Base-by-base conservation (phyloP, 2,329 filamentous ascomycete genomes). In the Pseudogymnoascus sp. region DNA sequence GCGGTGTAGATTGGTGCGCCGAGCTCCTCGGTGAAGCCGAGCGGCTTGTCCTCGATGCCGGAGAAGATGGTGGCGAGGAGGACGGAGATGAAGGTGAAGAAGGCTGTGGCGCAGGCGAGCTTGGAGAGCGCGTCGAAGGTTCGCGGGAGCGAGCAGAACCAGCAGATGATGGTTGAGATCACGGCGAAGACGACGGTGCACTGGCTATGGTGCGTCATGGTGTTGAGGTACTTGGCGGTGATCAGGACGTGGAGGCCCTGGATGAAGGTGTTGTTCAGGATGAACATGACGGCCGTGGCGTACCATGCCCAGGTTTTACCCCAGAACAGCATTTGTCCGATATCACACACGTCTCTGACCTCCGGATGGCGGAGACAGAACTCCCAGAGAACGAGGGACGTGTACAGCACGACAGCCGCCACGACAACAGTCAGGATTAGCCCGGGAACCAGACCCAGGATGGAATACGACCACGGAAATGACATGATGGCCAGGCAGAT, bases 251-350 rank as follows among this genome's bases (percentile, higher is more conserved):
- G 91, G 57, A 96, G 80, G 41, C 84, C 88, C 80, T 87, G 64
- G 14, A 95, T 94, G 72, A 94, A 94, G 14, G 90, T 96, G 72
- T 96, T 97, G 81, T 97, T 97, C 64, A 96, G 74, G 50, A 96
- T 76, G 74, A 97, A 97, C 89, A 96, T 96, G 72, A 90, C 76
- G 1, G 90, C 91, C 0, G 84, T 86, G 30, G 76, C 78, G 72
- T 80, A 86, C 83, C 83, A 86, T 2, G 81, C 83, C 83, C 87
- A 90, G 63, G 82, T 84, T 73, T 90, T 86, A 65, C 88, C 87
- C 86, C 88, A 95, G 75, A 96, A 96, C 20, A 97, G 83, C 81
- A 92, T 92, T 74, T 96, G 90, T n/a, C 91, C 92, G 70, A 97
- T 89, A 71, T 97, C 92, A 71, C 91, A 96, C 12, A 96, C 90